A percentile compares a stretch with the other conserved stretches of the same genome.
Evolutionary conservation across 805 yeast species (phyloP).

Genomic region (Starmera amethionina): DNA sequence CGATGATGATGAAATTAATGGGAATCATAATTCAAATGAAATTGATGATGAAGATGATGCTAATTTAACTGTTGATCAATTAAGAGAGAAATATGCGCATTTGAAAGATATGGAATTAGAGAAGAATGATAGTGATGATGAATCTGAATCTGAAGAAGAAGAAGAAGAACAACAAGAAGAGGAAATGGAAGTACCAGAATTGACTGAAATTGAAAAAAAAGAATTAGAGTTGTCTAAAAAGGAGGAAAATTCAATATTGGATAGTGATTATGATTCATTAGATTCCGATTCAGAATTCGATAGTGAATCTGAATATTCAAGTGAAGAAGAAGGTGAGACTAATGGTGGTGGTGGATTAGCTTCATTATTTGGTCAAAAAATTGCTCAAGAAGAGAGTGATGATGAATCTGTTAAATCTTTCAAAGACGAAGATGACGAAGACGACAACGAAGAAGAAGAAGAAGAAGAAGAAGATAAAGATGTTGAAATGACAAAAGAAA

Average conservation of each 20-base stretch:
- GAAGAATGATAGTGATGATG: conserved; percentile 20
- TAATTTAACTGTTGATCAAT: conserved; percentile 20
- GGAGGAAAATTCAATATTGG: conserved; percentile 10
- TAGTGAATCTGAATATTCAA: conserved; percentile 13
- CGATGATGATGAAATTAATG: conserved; percentile 25
- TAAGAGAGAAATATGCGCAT: conserved; percentile 17
- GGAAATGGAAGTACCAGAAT: conserved; percentile 10
- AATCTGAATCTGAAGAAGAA: conserved; percentile 11
- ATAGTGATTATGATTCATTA: conserved; percentile 20
- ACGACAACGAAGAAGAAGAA: conserved; percentile 10
- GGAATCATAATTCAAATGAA: conserved; percentile 13
- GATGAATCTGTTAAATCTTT: conserved; percentile 25
- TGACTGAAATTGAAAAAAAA: conserved; percentile 13
- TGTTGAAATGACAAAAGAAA: conserved; percentile 6
- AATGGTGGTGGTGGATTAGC: conserved; percentile 19
- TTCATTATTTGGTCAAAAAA: conserved; percentile 25
- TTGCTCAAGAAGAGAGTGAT: conserved; percentile 20
- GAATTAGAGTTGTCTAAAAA: conserved; percentile 20
- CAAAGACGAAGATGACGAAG: conserved; percentile 14
- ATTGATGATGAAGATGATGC: conserved; percentile 20
- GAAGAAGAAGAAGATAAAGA: conserved; percentile 12
- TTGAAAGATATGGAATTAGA: conserved; percentile 15
- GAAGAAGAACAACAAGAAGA: conserved; percentile 18
- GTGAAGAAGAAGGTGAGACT: conserved; percentile 8
- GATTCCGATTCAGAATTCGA: conserved; percentile 20